Conservation (phyloP, 257 asterid species). For the Lycium ferocissimum region DNA sequence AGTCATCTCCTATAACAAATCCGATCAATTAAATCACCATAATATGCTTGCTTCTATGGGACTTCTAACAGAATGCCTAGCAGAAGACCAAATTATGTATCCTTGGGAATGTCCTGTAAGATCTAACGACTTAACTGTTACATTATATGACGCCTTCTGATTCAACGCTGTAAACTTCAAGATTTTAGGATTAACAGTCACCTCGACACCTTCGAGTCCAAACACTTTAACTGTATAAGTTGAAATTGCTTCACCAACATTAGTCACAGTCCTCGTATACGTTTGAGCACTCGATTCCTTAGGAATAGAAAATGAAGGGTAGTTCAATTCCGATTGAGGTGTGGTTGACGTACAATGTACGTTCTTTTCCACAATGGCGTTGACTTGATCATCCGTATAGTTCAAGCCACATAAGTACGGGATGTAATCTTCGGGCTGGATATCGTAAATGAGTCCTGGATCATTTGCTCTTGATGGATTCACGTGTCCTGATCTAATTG, state of each 20-base stretch:
- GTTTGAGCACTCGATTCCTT: not conserved
- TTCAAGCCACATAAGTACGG: constrained; percentile 29
- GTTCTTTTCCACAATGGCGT: not conserved
- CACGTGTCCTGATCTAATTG: constrained; percentile 33
- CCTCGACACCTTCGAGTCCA: not conserved
- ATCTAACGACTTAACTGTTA: not conserved
- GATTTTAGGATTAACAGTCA: constrained; percentile 21
- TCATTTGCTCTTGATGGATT: constrained; percentile 33
- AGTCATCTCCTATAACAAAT: not conserved
- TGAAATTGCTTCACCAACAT: constrained; percentile 34
- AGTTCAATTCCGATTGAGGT: constrained; percentile 30
- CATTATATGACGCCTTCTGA: not conserved
- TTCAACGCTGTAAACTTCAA: not conserved
- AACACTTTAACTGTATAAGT: not conserved
- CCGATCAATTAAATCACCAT: not conserved
- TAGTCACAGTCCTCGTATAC: constrained; percentile 22
- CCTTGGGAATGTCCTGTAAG: not conserved
- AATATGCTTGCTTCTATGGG: not conserved
- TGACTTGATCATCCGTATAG: constrained; percentile 19
- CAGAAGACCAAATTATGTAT: constrained; percentile 17
- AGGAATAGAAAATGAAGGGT: constrained; percentile 36
- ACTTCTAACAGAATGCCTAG: not conserved
- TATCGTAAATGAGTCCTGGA: constrained; percentile 37
- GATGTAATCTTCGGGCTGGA: not conserved
- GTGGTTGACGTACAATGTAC: constrained; percentile 25